phyloP scores from a whole-genome alignment of 176 grass and related monocot species.

The Avena atlantica region DNA sequence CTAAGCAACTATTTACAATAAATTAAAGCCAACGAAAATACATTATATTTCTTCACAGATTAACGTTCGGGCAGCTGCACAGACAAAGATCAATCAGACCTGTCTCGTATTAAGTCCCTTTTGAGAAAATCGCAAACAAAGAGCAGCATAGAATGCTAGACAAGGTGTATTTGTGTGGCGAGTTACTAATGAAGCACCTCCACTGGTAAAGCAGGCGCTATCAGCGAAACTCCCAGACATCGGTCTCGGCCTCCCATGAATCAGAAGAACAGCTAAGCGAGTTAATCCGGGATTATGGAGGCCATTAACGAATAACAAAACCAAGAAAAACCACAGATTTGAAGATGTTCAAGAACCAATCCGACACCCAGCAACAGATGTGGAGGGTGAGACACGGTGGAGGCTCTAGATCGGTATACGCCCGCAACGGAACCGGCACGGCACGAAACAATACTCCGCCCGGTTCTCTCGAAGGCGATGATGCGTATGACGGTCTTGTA shows the following conservation, averaged over 20 bases:
- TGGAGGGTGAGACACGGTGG: not conserved
- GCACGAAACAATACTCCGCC: slow-evolving; percentile 21
- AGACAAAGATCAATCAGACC: too few species aligned
- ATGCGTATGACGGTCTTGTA: rapidly evolving
- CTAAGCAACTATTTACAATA: too few species aligned
- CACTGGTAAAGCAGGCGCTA: slow-evolving; percentile 43
- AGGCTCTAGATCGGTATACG: slow-evolving; percentile 35
- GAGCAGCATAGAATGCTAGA: too few species aligned
- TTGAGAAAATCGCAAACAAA: not conserved
- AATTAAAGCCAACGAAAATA: too few species aligned
- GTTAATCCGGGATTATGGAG: slow-evolving; percentile 77
- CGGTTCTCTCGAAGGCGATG: slow-evolving; percentile 59
- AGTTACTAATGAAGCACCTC: slow-evolving; percentile 79
- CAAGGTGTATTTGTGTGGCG: slow-evolving; percentile 49
- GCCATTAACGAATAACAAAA: slow-evolving; percentile 11
- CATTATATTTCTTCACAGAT: too few species aligned
- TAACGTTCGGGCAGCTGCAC: too few species aligned
- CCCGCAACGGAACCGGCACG: slow-evolving; percentile 62
- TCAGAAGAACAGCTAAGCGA: slow-evolving; percentile 65
- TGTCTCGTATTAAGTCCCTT: too few species aligned
- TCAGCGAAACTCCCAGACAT: slow-evolving; percentile 71
- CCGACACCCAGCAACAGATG: slow-evolving; percentile 33
- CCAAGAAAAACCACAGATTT: not conserved
- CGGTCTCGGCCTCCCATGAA: slow-evolving; percentile 71
- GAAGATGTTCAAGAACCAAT: slow-evolving; percentile 36